Base-by-base conservation (phyloP, 2,329 filamentous ascomycete species). In the Epichloe scottii region DNA sequence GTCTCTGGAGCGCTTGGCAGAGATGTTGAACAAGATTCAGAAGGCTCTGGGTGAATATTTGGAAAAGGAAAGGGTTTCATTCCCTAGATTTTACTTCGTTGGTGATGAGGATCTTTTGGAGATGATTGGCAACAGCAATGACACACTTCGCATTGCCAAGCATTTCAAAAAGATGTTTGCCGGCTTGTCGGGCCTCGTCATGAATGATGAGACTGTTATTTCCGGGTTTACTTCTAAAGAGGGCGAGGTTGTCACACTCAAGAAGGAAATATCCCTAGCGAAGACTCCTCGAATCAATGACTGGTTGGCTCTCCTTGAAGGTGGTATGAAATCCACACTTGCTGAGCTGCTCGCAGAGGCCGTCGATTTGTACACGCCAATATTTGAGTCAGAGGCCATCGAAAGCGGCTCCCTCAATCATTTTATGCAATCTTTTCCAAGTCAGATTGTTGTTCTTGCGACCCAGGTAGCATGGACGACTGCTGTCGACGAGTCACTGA, bases 81-180 rank as follows among this genome's bases (percentile, higher is more conserved):
- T 99, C 72, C 93, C 93, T 43, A 84, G 93, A 53, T 99, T 99
- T 74, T 99, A 99, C 73, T 99, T 98, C 61, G 94, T 99, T 51
- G 93, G 93, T 66, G 94, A 99, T 62, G 94, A 99, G 64, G 93
- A 99, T 68, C 73, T 99, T 52, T 77, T 99, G 23, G 93, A 99
- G 68, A 99, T 99, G 71, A 99, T 99, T 57, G 93, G 93, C 64
- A 99, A 99, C 68, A 97, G 91, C 71, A 96, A 96, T 62, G 93
- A 99, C 63, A 95, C 91, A 10, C 72, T 93, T 54, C 89, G 93
- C 50, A 94, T 98, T 58, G 89, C 93, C 40, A 98, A 98, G 67
- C 94, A 99, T 72, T 89, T 99, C 74, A 91, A 95, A 67, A 99
- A 99, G 75, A 99, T 99, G 93, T 99, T 99, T 74, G 93, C 94